Base-by-base conservation (phyloP, 73 alveolate genomes). In the Breviolum minutum region DNA sequence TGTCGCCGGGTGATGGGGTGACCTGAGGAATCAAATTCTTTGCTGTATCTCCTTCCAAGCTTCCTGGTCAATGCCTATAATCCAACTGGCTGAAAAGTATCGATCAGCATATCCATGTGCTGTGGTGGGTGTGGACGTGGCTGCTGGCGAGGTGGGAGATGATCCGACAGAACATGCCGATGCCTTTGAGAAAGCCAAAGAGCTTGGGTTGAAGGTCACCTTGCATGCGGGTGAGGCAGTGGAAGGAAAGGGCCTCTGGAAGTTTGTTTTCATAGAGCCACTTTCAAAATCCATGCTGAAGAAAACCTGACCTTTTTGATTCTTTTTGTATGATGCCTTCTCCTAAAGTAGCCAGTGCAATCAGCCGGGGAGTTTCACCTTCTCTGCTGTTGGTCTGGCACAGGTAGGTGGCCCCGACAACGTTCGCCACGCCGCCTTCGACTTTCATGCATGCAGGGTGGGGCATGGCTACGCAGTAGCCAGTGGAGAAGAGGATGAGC, bases 71-170 rank as follows among this genome's bases (percentile, higher is more conserved):
- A 32, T 68, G 85, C 27, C 80, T 69, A 64, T 69, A 83, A 71
- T 88, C 54, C 69, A 88, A 60, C 85, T 88, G 95, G 95, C 95
- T 70, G 85, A 40, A 14, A 88, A 88, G 95, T 71, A 88, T 40
- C 95, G 95, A 48, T 27, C 76, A 11, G 95, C 83, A 26, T 88
- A 30, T 71, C 95, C 95, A 68, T 88, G 95, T 48, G 95, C 95
- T 3, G 95, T 88, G 95, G 95, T 88, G 85, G 95, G 95, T 48
- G 85, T 88, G 68, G 95, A 88, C 40, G 84, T 69, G 77, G 95
- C 95, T 5, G 95, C 95, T 16, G 95, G 95, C 8, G 95, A 88
- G 85, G 95, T 88, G 85, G 95, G 95, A 24, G 95, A 88, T 68
- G 95, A 88, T 24, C 95, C 95, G 17, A 64, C 63, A 13, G 85